Evolutionary conservation across 805 yeast genomes (phyloP), one percentile per base, ranked within the genome.

Genomic region (Metschnikowia borealis): DNA sequence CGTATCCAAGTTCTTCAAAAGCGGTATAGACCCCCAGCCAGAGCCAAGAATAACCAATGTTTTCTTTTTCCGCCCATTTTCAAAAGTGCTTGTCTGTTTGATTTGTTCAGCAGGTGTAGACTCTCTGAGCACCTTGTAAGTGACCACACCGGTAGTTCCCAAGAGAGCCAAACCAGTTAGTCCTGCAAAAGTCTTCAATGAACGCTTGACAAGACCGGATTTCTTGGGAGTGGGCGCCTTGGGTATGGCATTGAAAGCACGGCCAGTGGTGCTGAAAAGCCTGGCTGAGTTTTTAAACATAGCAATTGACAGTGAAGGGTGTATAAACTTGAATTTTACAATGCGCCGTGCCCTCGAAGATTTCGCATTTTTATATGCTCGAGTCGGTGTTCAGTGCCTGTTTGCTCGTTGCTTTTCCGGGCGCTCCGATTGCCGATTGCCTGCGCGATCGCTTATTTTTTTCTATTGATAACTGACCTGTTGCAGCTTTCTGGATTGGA

Each of bases 11-110:
- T 83, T 81, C 73, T 88, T 89, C 70, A 91, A 78, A 54, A 90
- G 73, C 6, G 96, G 84, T 48, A 91, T 85, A 11, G 96, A 81
- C 53, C 96, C 97, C 98, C 98, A 91, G 48, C 97, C 98, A 20
- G 96, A 83, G 54, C 95, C 95, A 64, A 81, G 81, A 69, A 79
- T 84, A 47, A 92, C 94, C 61, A 84, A 71, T n/a, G 86, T 82
- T 69, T 85, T 84, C 76, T 82, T 84, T 63, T 76, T 70, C 51
- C 80, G 80, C 50, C 87, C 89, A 55, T 74, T 75, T 44, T 76
- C 71, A 54, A 80, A 74, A 15, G 73, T 67, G 10, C 81, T 75
- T n/a, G 80, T 70, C 63, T 85, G 89, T 47, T 84, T 83, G 44
- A 69, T 58, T 63, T 85, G 90, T 15, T 74, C 70, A 33, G 74